phyloP scores from a whole-genome alignment of 2,329 filamentous ascomycete genomes.

The Colletotrichum chrysophilum region DNA sequence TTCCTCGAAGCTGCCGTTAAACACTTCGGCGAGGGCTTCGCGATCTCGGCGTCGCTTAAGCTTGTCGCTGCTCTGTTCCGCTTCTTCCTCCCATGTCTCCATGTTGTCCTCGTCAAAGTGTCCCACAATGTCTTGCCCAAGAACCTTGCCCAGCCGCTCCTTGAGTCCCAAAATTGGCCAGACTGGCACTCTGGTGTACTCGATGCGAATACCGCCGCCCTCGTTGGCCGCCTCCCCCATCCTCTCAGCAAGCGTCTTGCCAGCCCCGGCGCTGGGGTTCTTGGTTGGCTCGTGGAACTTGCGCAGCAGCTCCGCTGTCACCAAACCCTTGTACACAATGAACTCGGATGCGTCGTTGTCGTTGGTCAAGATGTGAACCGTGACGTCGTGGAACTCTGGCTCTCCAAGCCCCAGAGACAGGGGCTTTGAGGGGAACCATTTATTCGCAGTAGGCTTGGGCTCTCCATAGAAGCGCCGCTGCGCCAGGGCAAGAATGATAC shows the following conservation, averaged over 20 bases:
- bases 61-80: slow-evolving; percentile 26
- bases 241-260: neutral
- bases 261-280: slow-evolving; percentile 28
- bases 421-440: slow-evolving; percentile 7
- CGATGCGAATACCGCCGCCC: slow-evolving; percentile 48
- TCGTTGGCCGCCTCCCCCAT: slow-evolving; percentile 27
- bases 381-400: slow-evolving; percentile 51
- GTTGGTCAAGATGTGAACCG: slow-evolving; percentile 56
- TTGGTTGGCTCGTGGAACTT: slow-evolving; percentile 55
- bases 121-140: slow-evolving; percentile 57
- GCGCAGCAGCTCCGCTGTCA: slow-evolving; percentile 53
- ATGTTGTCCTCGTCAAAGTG: slow-evolving; percentile 41
- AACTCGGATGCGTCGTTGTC: slow-evolving; percentile 54
- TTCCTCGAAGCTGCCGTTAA: slow-evolving; percentile 47
- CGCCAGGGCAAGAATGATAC: slow-evolving; percentile 61
- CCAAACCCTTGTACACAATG: slow-evolving; percentile 55
- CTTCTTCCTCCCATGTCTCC: slow-evolving; percentile 49
- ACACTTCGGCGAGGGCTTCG: slow-evolving; percentile 39
- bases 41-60: slow-evolving; percentile 41
- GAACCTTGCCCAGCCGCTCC: slow-evolving; percentile 58
- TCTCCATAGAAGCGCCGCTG: slow-evolving; percentile 56
- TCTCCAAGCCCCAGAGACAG: neutral
- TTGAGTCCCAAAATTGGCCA: slow-evolving; percentile 62
- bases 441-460: slow-evolving; percentile 6
- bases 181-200: slow-evolving; percentile 53